Percentiles rank a stretch among this genome's conserved stretches.
Evolutionary conservation across 331 rosid genomes (phyloP).

Genomic region (Rhamnella rubrinervis): DNA sequence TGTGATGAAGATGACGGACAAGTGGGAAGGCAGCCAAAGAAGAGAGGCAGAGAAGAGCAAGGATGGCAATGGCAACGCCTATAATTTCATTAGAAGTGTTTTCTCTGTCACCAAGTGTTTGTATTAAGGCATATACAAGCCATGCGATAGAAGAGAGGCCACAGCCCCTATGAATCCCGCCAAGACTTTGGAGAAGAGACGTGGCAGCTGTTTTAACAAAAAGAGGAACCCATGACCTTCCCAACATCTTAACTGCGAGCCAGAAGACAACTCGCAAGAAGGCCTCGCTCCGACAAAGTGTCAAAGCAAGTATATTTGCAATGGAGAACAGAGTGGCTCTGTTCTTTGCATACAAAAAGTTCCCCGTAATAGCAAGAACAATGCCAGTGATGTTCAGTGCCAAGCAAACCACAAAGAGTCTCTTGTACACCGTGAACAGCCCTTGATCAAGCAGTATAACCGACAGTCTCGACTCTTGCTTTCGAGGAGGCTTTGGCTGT

Average conservation of each 20-base stretch:
- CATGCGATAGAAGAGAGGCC: slow-evolving; percentile 67
- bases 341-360: slow-evolving; percentile 37
- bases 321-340: slow-evolving; percentile 56
- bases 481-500: slow-evolving; percentile 10
- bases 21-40: slow-evolving; percentile 64
- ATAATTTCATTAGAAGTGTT: slow-evolving; percentile 44
- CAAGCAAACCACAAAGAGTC: slow-evolving; percentile 43
- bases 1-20: slow-evolving; percentile 65
- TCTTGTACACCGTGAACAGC: slow-evolving; percentile 51
- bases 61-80: slow-evolving; percentile 44
- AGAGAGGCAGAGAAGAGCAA: slow-evolving; percentile 46
- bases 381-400: slow-evolving; percentile 42
- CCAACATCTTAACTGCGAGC: slow-evolving; percentile 40
- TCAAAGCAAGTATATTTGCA: slow-evolving; percentile 54
- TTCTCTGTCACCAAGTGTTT: slow-evolving; percentile 28
- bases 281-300: slow-evolving; percentile 53
- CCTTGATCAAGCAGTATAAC: slow-evolving; percentile 57
- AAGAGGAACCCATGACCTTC: slow-evolving; percentile 43
- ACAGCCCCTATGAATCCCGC: slow-evolving; percentile 69
- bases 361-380: slow-evolving; percentile 44
- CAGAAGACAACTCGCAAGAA: slow-evolving; percentile 44
- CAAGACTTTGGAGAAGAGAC: slow-evolving; percentile 56
- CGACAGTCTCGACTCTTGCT: slow-evolving; percentile 40
- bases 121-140: slow-evolving; percentile 51
- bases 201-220: slow-evolving; percentile 42